Evolutionary conservation across 2,329 filamentous ascomycete genomes (phyloP).

Genomic region (Xylariaceae sp.): DNA sequence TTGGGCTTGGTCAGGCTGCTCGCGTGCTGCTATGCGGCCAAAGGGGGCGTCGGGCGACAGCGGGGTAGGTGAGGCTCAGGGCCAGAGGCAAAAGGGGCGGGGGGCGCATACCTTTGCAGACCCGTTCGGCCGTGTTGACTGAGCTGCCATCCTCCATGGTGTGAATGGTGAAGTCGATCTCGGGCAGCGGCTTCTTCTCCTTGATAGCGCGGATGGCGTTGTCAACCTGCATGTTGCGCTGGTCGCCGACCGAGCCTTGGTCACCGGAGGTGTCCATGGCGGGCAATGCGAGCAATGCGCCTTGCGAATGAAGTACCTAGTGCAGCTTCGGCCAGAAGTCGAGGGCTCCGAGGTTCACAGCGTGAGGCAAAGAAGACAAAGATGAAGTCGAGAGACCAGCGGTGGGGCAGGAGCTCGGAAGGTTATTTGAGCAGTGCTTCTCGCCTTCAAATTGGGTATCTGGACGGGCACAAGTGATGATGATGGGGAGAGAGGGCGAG

Average conservation of each 20-base stretch:
- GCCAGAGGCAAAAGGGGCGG: background rate
- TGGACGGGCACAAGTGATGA: no score
- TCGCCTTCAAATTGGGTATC: no score
- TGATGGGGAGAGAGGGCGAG: no score
- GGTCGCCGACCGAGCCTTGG: conserved; percentile 32
- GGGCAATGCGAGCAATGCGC: conserved; percentile 20
- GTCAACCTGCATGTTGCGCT: conserved; percentile 62
- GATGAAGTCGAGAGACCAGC: no score
- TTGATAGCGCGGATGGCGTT: conserved; percentile 87
- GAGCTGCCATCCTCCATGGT: conserved; percentile 96
- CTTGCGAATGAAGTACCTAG: no score
- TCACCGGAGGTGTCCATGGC: conserved; percentile 43
- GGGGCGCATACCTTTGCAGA: conserved; percentile 93
- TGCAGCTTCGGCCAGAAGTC: no score
- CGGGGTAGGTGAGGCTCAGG: conserved; percentile 12
- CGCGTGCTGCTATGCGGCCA: conserved; percentile 6
- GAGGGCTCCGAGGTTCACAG: no score
- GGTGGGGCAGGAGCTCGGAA: no score
- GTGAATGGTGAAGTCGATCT: conserved; percentile 98
- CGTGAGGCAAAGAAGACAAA: no score
- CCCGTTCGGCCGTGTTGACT: conserved; percentile 90
- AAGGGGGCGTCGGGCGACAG: conserved; percentile 8
- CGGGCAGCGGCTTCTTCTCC: conserved; percentile 90
- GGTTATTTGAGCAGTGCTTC: no score
- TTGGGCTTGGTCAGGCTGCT: conserved; percentile 14